These are phyloP conservation scores for Camelina sativa DNA, from an alignment of 345 rosid species.

Conservation along the genomic window DNA sequence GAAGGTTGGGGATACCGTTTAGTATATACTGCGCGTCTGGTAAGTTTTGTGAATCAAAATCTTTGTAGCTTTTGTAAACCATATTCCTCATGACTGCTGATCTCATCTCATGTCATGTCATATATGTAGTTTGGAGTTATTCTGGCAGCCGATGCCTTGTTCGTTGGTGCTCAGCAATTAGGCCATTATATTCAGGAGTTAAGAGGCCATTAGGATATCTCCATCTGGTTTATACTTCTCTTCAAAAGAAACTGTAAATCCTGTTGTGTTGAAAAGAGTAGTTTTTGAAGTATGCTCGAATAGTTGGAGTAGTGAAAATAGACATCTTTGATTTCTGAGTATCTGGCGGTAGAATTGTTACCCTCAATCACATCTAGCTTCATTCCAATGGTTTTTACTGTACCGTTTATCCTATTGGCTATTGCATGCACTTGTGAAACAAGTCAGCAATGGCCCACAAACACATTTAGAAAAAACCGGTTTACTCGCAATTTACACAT, in stretches of 20 bases:
- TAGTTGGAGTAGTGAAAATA: constrained; percentile 6
- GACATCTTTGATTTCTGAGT: constrained; percentile 6
- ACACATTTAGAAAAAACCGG: no score
- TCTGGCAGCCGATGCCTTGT: constrained; percentile 75
- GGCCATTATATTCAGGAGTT: constrained; percentile 72
- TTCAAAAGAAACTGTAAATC: constrained; percentile 26
- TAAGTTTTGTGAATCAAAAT: constrained; percentile 37
- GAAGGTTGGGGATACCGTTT: constrained; percentile 92
- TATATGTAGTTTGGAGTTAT: constrained; percentile 68
- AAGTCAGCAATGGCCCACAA: no score
- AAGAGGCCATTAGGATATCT: constrained; percentile 59
- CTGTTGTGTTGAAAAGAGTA: constrained; percentile 22
- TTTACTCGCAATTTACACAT: no score
- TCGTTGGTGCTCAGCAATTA: constrained; percentile 74
- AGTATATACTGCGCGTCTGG: constrained; percentile 80
- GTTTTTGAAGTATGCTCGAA: constrained; percentile 36
- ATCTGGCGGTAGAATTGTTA: neutral
- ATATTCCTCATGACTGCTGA: constrained; percentile 13
- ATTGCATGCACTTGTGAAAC: no score
- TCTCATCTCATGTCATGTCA: constrained; percentile 13
- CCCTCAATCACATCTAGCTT: no score
- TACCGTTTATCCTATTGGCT: no score
- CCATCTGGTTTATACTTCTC: neutral
- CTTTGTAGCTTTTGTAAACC: neutral
- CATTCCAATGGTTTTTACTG: no score